These are phyloP conservation scores for Rostrohypoxylon terebratum DNA, from an alignment of 495 filamentous ascomycete species.

Conservation along the genomic window DNA sequence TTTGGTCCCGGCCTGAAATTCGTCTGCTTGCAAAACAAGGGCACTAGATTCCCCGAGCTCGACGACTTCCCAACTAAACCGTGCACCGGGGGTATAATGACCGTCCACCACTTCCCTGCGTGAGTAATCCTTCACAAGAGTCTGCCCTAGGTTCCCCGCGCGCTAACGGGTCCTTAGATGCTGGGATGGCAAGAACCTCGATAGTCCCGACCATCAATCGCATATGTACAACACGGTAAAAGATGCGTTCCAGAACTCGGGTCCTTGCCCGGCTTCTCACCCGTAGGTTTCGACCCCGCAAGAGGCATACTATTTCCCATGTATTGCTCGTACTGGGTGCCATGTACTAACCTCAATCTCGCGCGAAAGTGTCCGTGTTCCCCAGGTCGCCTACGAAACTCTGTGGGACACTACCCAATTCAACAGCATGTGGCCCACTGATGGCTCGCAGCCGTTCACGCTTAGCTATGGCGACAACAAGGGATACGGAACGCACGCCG, in stretches of 20 bases:
- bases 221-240: slow-evolving; percentile 64
- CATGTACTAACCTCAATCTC: not conserved
- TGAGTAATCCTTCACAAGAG: slow-evolving; percentile 36
- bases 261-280: slow-evolving; percentile 63
- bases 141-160: not conserved
- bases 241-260: slow-evolving; percentile 58
- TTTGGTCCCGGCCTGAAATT: slow-evolving; percentile 59
- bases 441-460: slow-evolving; percentile 60
- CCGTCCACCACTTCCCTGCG: slow-evolving; percentile 66
- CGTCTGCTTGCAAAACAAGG: slow-evolving; percentile 60
- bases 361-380: slow-evolving; percentile 49
- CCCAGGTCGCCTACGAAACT: slow-evolving; percentile 65
- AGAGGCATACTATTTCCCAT: not conserved
- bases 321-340: no score
- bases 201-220: slow-evolving; percentile 66
- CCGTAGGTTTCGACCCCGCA: slow-evolving; percentile 36
- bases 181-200: slow-evolving; percentile 70
- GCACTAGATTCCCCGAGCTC: slow-evolving; percentile 60
- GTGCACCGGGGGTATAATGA: slow-evolving; percentile 64
- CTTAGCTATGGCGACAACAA: slow-evolving; percentile 58
- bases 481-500: slow-evolving; percentile 61
- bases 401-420: slow-evolving; percentile 64
- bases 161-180: slow-evolving; percentile 50
- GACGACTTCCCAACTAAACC: slow-evolving; percentile 60
- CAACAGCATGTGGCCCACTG: slow-evolving; percentile 60